Conservation (phyloP, 1,139 yeast genomes). For the Lodderomyces beijingensis region DNA sequence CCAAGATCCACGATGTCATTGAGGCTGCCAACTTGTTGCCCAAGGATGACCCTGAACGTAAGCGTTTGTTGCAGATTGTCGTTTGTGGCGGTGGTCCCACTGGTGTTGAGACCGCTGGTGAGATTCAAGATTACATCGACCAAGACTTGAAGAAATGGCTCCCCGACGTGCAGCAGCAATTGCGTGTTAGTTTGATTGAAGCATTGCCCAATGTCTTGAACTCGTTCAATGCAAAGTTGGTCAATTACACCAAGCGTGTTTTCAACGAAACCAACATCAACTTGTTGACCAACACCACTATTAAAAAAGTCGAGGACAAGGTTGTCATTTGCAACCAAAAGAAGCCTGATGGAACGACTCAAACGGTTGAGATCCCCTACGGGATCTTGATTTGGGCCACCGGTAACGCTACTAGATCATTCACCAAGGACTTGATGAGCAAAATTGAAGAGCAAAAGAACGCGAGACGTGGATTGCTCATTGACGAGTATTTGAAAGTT, state of each 20-base stretch:
- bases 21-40: constrained; percentile 81
- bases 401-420: constrained; percentile 86
- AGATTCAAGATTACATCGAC: constrained; percentile 87
- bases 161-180: constrained; percentile 78
- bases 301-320: constrained; percentile 73
- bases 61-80: constrained; percentile 74
- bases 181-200: constrained; percentile 81
- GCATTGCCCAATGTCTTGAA: constrained; percentile 89
- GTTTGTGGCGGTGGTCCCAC: constrained; percentile 98
- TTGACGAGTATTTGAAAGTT: constrained; percentile 77
- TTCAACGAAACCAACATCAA: constrained; percentile 76
- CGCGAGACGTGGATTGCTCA: constrained; percentile 85
- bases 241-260: constrained; percentile 79
- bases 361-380: constrained; percentile 64
- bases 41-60: constrained; percentile 70
- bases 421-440: constrained; percentile 62
- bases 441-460: constrained; percentile 78
- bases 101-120: constrained; percentile 96
- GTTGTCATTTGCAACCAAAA: constrained; percentile 69
- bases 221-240: constrained; percentile 79
- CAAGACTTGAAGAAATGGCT: constrained; percentile 87
- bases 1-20: constrained; percentile 71
- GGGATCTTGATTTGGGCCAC: constrained; percentile 97
- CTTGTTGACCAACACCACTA: constrained; percentile 79
- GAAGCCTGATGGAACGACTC: constrained; percentile 34